Evolutionary conservation across 345 rosid genomes (phyloP).

Genomic region (Bruguiera gymnorhiza): DNA sequence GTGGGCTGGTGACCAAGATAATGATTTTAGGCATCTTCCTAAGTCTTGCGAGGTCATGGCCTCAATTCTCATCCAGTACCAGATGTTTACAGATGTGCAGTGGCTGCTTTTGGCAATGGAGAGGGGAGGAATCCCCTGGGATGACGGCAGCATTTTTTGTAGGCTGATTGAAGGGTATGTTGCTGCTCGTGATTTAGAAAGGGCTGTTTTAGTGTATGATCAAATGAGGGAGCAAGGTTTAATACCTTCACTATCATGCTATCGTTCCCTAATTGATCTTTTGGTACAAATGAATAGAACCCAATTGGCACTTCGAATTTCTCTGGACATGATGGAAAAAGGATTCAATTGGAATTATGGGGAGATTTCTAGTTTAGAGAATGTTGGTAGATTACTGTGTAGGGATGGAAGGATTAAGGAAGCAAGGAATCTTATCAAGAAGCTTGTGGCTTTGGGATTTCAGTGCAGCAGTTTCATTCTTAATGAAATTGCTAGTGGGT

Average conservation of each 20-base stretch:
- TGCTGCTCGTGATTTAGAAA: slow-evolving; percentile 40
- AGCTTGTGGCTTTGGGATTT: slow-evolving; percentile 46
- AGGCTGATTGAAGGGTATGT: slow-evolving; percentile 51
- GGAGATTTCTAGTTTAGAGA: slow-evolving; percentile 35
- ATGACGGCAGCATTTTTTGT: slow-evolving; percentile 35
- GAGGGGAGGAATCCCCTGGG: slow-evolving; percentile 38
- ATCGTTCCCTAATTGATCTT: slow-evolving; percentile 40
- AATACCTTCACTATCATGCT: slow-evolving; percentile 44
- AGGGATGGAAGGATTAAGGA: slow-evolving; percentile 55
- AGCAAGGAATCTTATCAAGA: slow-evolving; percentile 57
- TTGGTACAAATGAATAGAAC: slow-evolving; percentile 44
- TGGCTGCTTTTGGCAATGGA: slow-evolving; percentile 48
- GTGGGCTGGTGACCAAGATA: slow-evolving; percentile 38
- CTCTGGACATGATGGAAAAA: slow-evolving; percentile 48
- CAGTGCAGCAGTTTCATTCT: slow-evolving; percentile 34
- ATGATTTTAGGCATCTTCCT: slow-evolving; percentile 56
- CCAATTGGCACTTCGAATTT: slow-evolving; percentile 46
- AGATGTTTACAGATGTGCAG: slow-evolving; percentile 62
- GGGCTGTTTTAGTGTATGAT: slow-evolving; percentile 53
- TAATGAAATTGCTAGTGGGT: slow-evolving; percentile 52
- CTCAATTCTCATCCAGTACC: slow-evolving; percentile 42
- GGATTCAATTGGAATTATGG: slow-evolving; percentile 20
- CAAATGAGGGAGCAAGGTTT: slow-evolving; percentile 43
- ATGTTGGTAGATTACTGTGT: slow-evolving; percentile 56
- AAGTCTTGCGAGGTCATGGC: slow-evolving; percentile 58